phyloP scores from a whole-genome alignment of 2,329 filamentous ascomycete genomes.

The Colletotrichum plurivorum region DNA sequence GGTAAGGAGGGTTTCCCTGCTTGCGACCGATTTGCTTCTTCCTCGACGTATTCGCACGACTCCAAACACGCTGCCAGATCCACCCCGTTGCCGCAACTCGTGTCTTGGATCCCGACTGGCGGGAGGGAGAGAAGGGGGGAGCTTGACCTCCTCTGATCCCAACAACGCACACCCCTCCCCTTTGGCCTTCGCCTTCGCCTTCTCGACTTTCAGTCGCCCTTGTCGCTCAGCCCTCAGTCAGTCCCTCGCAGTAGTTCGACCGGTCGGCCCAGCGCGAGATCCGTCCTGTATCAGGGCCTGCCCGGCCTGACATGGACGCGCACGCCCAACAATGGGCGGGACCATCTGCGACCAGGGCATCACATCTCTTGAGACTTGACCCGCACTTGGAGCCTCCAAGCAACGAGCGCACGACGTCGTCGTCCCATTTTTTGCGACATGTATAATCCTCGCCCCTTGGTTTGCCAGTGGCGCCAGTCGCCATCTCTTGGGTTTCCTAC shows the following conservation, averaged over 20 bases:
- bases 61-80: conserved; percentile 38
- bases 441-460: conserved; percentile 33
- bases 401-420: conserved; percentile 37
- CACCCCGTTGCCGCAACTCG: conserved; percentile 36
- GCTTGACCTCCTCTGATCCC: conserved; percentile 21
- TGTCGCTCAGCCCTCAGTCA: conserved; percentile 3
- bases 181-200: neutral
- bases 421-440: conserved; percentile 40
- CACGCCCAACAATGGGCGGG: conserved; percentile 35
- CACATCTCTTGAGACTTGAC: conserved; percentile 40
- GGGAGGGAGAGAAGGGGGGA: neutral
- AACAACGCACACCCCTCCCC: conserved; percentile 16
- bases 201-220: neutral
- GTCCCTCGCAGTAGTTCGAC: conserved; percentile 27
- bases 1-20: conserved; percentile 36
- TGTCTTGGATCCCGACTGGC: conserved; percentile 35
- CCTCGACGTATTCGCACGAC: conserved; percentile 29
- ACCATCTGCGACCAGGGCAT: conserved; percentile 39
- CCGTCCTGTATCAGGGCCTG: conserved; percentile 11
- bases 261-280: conserved; percentile 23
- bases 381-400: conserved; percentile 36
- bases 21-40: conserved; percentile 19
- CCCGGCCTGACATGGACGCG: conserved; percentile 36
- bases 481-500: conserved; percentile 28
- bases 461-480: neutral